Base-by-base conservation (phyloP, 106 monocot genomes). In the Dendrobium officinale region DNA sequence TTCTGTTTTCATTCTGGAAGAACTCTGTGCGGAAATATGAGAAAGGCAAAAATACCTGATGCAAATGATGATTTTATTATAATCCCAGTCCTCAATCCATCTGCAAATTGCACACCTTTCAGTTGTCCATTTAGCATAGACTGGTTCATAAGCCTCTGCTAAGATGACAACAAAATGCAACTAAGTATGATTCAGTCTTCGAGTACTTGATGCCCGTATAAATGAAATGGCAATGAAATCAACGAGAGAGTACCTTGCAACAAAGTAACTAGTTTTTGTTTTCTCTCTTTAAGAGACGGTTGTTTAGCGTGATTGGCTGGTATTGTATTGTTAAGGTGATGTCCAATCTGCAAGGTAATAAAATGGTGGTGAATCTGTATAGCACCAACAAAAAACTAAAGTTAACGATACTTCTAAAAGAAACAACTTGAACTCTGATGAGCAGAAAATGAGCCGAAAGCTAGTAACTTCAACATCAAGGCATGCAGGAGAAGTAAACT, bases 61-160 rank as follows among this genome's bases (percentile, higher is more conserved):
- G 77, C 97, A 98, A 17, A 98, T 92, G 47, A 98, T 94, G 47
- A 98, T 98, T 94, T 98, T 94, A 78, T 98, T 98, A 81, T 98
- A 90, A 77, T 98, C 97, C 97, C 97, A 98, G 59, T 98, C 97
- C 85, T 94, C 94, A 72, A 92, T 92, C 97, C 97, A 98, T 98
- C 97, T 94, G 83, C 97, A 98, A 79, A 98, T 73, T 81, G 97
- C 97, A 87, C 97, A 98, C 47, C 97, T 80, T 82, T 98, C 97
- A 6, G 97, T 98, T 74, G 97, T 98, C 94, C 97, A 98, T 81
- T 90, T 98, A 79, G 88, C 86, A 79, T 81, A 72, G 31, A 98
- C 94, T 31, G 97, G 89, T 19, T 91, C 90, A 83, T 98, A 98
- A 43, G 88, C 83, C 80, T 91, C 97, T 98, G 88, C 67, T 49